phyloP scores from a whole-genome alignment of 192 early-diverging fungal genomes.

The Backusella sp. region DNA sequence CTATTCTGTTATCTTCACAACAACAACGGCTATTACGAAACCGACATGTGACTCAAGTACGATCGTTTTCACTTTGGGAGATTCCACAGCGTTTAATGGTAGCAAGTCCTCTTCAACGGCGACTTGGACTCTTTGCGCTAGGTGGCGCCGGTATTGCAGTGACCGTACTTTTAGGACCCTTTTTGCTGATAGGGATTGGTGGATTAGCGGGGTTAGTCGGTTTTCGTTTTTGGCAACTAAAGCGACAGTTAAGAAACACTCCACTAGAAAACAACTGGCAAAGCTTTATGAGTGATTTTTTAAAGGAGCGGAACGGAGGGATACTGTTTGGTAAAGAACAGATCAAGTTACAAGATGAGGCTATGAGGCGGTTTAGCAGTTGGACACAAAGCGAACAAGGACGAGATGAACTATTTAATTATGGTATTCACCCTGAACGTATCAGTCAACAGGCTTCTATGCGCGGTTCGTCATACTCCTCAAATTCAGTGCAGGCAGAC shows the following conservation, averaged over 20 bases:
- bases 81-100: neutral
- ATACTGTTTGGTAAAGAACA: conserved; percentile 5
- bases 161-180: neutral
- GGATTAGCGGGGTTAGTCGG: neutral
- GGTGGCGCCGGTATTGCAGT: neutral
- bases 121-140: neutral
- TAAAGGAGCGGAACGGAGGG: neutral
- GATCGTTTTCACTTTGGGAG: conserved; percentile 1
- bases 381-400: conserved; percentile 2
- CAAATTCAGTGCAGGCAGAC: neutral
- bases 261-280: neutral
- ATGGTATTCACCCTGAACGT: conserved; percentile 2
- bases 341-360: neutral
- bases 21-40: neutral
- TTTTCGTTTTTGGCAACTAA: conserved; percentile 1
- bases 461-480: neutral
- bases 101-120: neutral
- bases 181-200: neutral
- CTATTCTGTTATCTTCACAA: neutral
- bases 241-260: neutral
- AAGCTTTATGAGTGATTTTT: neutral
- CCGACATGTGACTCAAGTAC: neutral
- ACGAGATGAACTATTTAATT: neutral
- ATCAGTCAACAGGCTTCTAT: neutral
- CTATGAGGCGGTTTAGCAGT: neutral